Conservation (phyloP, 2,329 filamentous ascomycete species). For the Hypoxylon sp. region DNA sequence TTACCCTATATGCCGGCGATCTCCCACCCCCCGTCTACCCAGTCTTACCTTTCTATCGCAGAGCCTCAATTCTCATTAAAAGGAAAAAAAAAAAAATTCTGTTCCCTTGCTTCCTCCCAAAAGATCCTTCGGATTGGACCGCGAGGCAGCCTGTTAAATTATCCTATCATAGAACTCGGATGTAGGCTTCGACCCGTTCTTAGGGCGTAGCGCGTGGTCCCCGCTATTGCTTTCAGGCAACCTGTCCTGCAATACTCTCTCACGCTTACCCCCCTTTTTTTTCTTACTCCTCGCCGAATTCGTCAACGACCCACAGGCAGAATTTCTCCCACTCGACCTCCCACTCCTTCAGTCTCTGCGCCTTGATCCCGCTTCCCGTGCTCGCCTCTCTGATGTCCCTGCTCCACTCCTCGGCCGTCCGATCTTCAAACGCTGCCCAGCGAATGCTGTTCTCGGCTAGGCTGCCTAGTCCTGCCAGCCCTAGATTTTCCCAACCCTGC, state of each 20-base stretch:
- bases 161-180: conserved; percentile 16
- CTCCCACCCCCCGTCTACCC: conserved; percentile 13
- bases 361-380: conserved; percentile 77
- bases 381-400: conserved; percentile 80
- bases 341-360: conserved; percentile 81
- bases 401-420: conserved; percentile 76
- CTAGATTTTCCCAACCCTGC: conserved; percentile 92
- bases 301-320: conserved; percentile 88
- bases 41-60: conserved; percentile 25
- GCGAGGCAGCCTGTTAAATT: conserved; percentile 9
- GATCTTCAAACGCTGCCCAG: conserved; percentile 91
- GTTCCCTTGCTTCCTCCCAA: conserved; percentile 12
- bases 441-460: conserved; percentile 93
- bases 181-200: conserved; percentile 15
- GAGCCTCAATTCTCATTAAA: conserved; percentile 35
- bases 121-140: conserved; percentile 34
- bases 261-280: conserved; percentile 18
- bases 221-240: conserved; percentile 29
- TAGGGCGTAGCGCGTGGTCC: conserved; percentile 16
- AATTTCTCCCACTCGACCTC: conserved; percentile 86
- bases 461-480: conserved; percentile 84
- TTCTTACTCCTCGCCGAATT: conserved; percentile 66
- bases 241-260: conserved; percentile 7
- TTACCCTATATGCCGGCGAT: conserved; percentile 12
- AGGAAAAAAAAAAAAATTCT: conserved; percentile 16